Percentiles rank a stretch among this genome's conserved stretches.
phyloP scores from a whole-genome alignment of 768 basidiomycete genomes.

The Cantharellus anzutake region DNA sequence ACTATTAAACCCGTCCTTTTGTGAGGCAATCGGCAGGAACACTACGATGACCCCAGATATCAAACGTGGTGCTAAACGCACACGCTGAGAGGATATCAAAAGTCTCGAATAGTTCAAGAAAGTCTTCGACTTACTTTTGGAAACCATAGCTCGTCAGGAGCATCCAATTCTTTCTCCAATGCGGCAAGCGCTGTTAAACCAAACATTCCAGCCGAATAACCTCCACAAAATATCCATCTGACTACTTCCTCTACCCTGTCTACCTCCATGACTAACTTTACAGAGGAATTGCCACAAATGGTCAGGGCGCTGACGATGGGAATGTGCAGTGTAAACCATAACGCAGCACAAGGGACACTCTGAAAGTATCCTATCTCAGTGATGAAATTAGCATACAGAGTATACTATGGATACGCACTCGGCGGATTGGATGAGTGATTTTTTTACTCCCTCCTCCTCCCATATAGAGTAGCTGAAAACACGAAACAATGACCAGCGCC shows the following conservation, averaged over 20 bases:
- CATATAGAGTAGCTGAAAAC: constrained; percentile 3
- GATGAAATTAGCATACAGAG: neutral
- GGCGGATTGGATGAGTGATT: constrained; percentile 1
- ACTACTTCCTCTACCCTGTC: neutral
- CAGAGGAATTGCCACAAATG: neutral
- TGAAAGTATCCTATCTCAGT: neutral
- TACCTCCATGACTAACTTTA: neutral
- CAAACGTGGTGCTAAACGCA: neutral
- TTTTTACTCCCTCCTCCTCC: neutral
- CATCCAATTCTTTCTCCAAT: neutral
- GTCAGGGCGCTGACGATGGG: neutral
- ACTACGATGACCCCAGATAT: neutral
- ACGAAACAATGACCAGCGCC: constrained; percentile 2
- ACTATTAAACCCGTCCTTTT: neutral
- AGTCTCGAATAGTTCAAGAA: neutral
- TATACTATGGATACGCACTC: neutral
- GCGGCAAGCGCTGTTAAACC: neutral
- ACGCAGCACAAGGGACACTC: neutral
- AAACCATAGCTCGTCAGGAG: neutral
- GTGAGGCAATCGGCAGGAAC: neutral
- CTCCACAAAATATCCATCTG: neutral
- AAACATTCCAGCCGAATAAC: neutral
- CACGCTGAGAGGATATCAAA: neutral
- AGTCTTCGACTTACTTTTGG: neutral
- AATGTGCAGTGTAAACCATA: neutral